phyloP scores from a whole-genome alignment of 2,329 filamentous ascomycete genomes.

The Alternaria dauci region DNA sequence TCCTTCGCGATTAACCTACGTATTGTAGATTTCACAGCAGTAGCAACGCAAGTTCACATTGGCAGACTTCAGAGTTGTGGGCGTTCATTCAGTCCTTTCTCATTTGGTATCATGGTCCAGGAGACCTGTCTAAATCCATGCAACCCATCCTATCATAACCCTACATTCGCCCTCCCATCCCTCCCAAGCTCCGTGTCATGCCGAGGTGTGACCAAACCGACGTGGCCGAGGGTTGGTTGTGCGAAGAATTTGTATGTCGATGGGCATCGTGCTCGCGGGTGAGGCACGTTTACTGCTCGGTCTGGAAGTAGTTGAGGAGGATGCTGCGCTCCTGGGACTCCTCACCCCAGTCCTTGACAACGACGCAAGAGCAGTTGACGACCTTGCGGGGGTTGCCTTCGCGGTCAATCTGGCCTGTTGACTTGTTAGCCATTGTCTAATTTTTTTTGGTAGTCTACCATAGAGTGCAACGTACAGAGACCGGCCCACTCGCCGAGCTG shows the following conservation, averaged over 20 bases:
- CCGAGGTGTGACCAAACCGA: constrained; percentile 24
- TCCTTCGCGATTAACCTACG: not conserved
- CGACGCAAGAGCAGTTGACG: constrained; percentile 99
- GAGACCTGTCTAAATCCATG: constrained; percentile 25
- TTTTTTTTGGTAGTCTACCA: not conserved
- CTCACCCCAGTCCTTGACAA: constrained; percentile 99
- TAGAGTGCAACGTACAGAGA: constrained; percentile 79
- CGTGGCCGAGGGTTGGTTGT: constrained; percentile 25
- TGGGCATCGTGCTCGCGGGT: constrained; percentile 12
- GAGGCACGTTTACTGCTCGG: constrained; percentile 62
- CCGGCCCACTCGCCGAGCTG: constrained; percentile 99
- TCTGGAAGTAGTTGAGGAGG: constrained; percentile 99
- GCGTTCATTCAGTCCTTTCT: constrained; percentile 13
- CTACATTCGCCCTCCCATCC: constrained; percentile 10
- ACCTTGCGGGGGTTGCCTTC: constrained; percentile 99
- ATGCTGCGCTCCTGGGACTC: constrained; percentile 98
- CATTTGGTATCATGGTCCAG: constrained; percentile 16
- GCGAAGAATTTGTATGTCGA: constrained; percentile 11
- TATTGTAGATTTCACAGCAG: not conserved
- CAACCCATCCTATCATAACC: constrained; percentile 19
- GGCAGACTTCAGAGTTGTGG: not conserved
- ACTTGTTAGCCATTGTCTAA: constrained; percentile 15
- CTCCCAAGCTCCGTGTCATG: constrained; percentile 23
- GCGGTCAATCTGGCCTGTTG: constrained; percentile 91
- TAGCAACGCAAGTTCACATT: not conserved